Evolutionary conservation across 1,139 yeast genomes (phyloP).

Genomic region (Kodamaea anthophila): DNA sequence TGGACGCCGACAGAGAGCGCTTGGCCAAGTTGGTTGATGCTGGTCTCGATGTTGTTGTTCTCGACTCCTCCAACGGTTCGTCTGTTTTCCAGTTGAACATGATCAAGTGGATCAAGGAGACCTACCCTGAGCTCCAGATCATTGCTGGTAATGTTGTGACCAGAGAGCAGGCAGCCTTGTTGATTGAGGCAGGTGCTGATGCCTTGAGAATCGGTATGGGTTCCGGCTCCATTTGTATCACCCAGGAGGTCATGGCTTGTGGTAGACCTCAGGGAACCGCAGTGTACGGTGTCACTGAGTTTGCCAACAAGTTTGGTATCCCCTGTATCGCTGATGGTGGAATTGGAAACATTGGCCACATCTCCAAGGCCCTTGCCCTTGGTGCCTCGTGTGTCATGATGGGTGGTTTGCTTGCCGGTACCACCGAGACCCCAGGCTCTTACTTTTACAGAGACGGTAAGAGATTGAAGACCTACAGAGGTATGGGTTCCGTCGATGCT

Average conservation of each 20-base stretch:
- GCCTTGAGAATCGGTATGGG: slow-evolving; percentile 99
- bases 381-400: slow-evolving; percentile 99
- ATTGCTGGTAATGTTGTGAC: slow-evolving; percentile 98
- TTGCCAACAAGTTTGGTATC: slow-evolving; percentile 84
- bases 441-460: slow-evolving; percentile 97
- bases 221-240: slow-evolving; percentile 94
- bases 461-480: slow-evolving; percentile 95
- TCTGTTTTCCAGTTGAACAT: slow-evolving; percentile 90
- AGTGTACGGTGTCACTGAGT: slow-evolving; percentile 80
- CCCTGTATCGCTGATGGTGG: slow-evolving; percentile 99
- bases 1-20: slow-evolving; percentile 83
- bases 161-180: slow-evolving; percentile 96
- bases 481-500: slow-evolving; percentile 99
- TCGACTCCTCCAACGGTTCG: slow-evolving; percentile 98
- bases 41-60: slow-evolving; percentile 92
- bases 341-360: slow-evolving; percentile 97
- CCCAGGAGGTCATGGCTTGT: slow-evolving; percentile 99
- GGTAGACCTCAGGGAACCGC: slow-evolving; percentile 99
- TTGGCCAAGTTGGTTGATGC: slow-evolving; percentile 82
- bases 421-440: slow-evolving; percentile 97
- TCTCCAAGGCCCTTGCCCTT: slow-evolving; percentile 90
- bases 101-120: slow-evolving; percentile 85
- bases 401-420: slow-evolving; percentile 99
- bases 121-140: slow-evolving; percentile 72
- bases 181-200: slow-evolving; percentile 95